phyloP scores from a whole-genome alignment of 805 yeast genomes.

The Suhomyces faveliae region DNA sequence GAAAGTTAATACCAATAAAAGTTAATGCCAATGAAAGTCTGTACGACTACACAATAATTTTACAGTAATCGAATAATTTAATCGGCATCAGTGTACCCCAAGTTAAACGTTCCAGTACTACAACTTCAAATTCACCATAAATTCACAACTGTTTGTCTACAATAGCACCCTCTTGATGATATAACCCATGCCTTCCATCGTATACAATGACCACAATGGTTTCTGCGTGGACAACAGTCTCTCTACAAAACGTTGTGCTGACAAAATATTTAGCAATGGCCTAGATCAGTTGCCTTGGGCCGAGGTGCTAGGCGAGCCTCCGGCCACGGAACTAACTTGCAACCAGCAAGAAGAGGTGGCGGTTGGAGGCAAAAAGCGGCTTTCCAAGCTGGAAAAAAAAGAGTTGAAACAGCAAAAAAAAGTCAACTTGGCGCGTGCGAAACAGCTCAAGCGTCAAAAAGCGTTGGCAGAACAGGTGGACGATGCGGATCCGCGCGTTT shows the following conservation, averaged over 20 bases:
- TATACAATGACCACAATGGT: slow-evolving; percentile 18
- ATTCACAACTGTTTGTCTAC: too few relatives aligned
- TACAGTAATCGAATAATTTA: too few relatives aligned
- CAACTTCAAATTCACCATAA: neutral
- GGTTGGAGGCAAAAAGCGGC: slow-evolving; percentile 1
- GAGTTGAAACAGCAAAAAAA: slow-evolving; percentile 13
- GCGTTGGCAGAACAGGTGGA: neutral
- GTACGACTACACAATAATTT: too few relatives aligned
- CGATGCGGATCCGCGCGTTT: neutral
- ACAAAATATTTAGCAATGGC: slow-evolving; percentile 8
- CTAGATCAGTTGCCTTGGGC: slow-evolving; percentile 13
- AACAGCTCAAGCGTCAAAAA: slow-evolving; percentile 16
- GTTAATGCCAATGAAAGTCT: too few relatives aligned
- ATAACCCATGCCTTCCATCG: slow-evolving; percentile 1
- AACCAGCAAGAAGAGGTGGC: neutral
- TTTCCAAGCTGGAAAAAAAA: slow-evolving; percentile 11
- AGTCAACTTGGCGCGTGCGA: slow-evolving; percentile 19
- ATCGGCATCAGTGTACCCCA: too few relatives aligned
- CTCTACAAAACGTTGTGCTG: neutral
- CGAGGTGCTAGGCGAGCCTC: neutral
- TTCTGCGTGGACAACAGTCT: slow-evolving; percentile 11
- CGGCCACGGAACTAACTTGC: neutral
- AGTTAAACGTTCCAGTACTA: too few relatives aligned
- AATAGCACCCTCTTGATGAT: too few relatives aligned
- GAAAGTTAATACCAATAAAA: too few relatives aligned